A percentile compares a stretch with the other conserved stretches of the same genome.
Evolutionary conservation across 345 rosid species (phyloP).

Genomic region (Triadica sebifera): DNA sequence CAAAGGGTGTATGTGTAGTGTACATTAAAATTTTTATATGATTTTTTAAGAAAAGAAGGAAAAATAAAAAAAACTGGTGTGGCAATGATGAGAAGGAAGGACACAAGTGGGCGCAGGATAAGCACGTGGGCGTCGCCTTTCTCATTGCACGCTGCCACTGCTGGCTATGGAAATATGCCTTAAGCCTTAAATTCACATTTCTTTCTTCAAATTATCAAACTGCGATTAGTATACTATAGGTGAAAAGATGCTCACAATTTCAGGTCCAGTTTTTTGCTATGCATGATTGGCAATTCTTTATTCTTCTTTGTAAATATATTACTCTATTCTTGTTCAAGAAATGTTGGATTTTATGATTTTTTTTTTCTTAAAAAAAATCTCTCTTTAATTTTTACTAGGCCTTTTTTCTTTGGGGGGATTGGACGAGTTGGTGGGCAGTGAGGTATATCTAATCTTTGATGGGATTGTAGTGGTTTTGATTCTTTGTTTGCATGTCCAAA

Average conservation of each 20-base stretch:
- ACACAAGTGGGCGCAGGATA: slow-evolving; percentile 60
- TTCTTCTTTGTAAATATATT: background rate
- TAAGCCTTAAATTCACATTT: background rate
- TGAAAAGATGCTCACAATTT: slow-evolving; percentile 8
- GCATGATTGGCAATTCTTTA: slow-evolving; percentile 41
- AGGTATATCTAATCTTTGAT: slow-evolving; percentile 29
- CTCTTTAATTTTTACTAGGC: background rate
- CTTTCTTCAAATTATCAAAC: slow-evolving; percentile 1
- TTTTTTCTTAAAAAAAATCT: background rate
- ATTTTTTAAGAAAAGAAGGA: slow-evolving; percentile 12
- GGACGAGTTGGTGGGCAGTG: slow-evolving; percentile 31
- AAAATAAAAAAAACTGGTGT: slow-evolving; percentile 19
- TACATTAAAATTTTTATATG: background rate
- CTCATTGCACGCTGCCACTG: slow-evolving; percentile 59
- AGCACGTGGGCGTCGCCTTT: slow-evolving; percentile 76
- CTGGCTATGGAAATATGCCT: slow-evolving; percentile 9
- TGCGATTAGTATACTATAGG: background rate
- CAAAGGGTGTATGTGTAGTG: slow-evolving; percentile 2
- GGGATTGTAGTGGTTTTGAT: slow-evolving; percentile 41
- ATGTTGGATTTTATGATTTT: background rate
- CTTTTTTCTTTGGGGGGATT: slow-evolving; percentile 13
- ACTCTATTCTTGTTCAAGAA: slow-evolving; percentile 11
- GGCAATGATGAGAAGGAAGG: slow-evolving; percentile 67
- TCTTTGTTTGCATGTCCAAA: slow-evolving; percentile 60
- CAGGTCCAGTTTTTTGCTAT: slow-evolving; percentile 27